A percentile compares a stretch with the other conserved stretches of the same genome.
These are phyloP conservation scores for Dalbergia cochinchinensis DNA, from an alignment of 306 rosid genomes.

Conservation along the genomic window DNA sequence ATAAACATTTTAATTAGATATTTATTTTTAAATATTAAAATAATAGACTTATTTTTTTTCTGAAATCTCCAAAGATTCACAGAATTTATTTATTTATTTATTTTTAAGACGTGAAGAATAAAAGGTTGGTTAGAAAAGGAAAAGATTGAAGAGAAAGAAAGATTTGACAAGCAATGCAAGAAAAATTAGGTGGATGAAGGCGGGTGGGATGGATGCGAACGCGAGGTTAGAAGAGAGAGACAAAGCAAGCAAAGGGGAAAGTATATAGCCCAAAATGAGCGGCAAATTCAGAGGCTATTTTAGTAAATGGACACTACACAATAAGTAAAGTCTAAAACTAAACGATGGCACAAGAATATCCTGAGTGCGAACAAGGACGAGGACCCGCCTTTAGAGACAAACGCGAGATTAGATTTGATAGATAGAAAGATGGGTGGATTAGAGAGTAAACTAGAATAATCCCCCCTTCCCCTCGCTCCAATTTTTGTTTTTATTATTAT, in stretches of 20 bases:
- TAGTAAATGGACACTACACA: not conserved
- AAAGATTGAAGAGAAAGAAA: not conserved
- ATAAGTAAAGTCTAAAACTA: not conserved
- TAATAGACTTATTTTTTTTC: too few species aligned
- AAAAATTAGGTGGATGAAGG: not conserved
- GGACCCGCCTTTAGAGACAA: not conserved
- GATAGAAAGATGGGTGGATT: too few species aligned
- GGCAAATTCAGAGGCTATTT: slow-evolving; percentile 22
- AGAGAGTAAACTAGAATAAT: not conserved
- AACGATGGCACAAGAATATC: not conserved
- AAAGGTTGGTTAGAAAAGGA: not conserved
- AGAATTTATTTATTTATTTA: too few species aligned
- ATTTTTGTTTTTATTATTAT: too few species aligned
- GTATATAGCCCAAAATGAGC: not conserved
- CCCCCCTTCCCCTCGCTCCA: too few species aligned
- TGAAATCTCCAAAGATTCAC: too few species aligned
- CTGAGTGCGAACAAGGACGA: not conserved
- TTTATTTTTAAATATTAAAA: too few species aligned
- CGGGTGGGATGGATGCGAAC: not conserved
- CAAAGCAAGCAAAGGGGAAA: not conserved
- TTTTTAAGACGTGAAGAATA: not conserved
- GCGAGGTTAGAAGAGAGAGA: not conserved
- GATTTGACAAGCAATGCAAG: not conserved
- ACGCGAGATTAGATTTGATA: too few species aligned
- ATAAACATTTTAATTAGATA: too few species aligned